A percentile compares a stretch with the other conserved stretches of the same genome.
phyloP scores from a whole-genome alignment of 73 alveolate genomes.

The Blepharisma japonicum region DNA sequence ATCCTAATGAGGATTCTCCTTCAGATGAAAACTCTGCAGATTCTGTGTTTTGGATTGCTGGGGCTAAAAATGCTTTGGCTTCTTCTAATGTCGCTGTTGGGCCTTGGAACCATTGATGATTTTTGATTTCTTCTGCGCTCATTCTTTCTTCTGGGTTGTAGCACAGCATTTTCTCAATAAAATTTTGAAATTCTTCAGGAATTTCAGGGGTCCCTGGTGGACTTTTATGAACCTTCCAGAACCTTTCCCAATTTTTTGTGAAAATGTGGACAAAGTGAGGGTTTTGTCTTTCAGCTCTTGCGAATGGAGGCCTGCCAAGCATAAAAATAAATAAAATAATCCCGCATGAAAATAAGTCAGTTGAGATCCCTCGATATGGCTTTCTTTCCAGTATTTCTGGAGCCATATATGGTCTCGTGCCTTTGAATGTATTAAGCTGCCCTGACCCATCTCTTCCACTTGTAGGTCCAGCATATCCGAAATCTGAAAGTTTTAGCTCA shows the following conservation, averaged over 20 bases:
- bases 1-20: too few relatives aligned
- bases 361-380: slow-evolving; percentile 52
- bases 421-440: slow-evolving; percentile 34
- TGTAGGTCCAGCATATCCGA: slow-evolving; percentile 38
- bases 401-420: slow-evolving; percentile 60
- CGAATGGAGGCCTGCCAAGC: slow-evolving; percentile 61
- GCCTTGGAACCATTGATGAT: slow-evolving; percentile 76
- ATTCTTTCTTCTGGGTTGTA: slow-evolving; percentile 83
- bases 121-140: slow-evolving; percentile 60
- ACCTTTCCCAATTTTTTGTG: background rate
- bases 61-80: slow-evolving; percentile 15
- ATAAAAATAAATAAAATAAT: slow-evolving; percentile 60
- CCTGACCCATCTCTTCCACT: slow-evolving; percentile 44
- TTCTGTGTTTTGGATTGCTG: too few relatives aligned
- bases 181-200: slow-evolving; percentile 26
- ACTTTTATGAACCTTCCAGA: background rate
- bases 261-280: background rate
- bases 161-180: slow-evolving; percentile 62
- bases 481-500: slow-evolving; percentile 43
- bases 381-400: slow-evolving; percentile 63
- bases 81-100: slow-evolving; percentile 35
- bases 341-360: slow-evolving; percentile 71
- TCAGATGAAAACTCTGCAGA: too few relatives aligned
- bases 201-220: background rate
- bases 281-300: slow-evolving; percentile 1